These are phyloP conservation scores for Clarireedia homoeocarpa DNA, from an alignment of 2,329 filamentous ascomycete species.

Conservation along the genomic window DNA sequence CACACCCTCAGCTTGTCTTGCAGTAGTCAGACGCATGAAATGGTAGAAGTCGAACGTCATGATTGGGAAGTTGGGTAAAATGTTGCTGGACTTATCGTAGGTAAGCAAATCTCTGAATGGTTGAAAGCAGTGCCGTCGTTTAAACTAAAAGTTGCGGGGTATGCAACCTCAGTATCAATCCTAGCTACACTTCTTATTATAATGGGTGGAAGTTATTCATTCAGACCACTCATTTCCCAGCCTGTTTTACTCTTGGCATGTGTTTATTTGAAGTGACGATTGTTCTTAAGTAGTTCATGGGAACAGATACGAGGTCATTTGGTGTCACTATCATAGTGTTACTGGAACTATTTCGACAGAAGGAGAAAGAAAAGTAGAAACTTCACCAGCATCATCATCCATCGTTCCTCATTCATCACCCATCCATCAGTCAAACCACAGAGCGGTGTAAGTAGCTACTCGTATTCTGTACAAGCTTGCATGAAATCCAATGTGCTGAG, in stretches of 20 bases:
- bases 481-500: background rate
- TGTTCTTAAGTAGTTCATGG: background rate
- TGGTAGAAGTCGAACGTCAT: conserved; percentile 5
- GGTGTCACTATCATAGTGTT: too few species aligned
- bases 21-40: conserved; percentile 9
- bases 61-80: background rate
- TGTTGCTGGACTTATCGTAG: background rate
- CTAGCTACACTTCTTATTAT: background rate
- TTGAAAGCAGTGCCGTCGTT: conserved; percentile 6
- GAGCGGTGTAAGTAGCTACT: background rate
- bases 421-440: background rate
- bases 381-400: too few species aligned
- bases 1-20: background rate
- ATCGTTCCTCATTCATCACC: too few species aligned
- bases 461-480: background rate
- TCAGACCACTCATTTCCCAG: background rate
- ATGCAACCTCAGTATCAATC: conserved; percentile 4
- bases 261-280: background rate
- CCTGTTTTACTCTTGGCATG: background rate
- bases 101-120: conserved; percentile 1
- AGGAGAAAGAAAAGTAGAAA: too few species aligned
- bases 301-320: too few species aligned
- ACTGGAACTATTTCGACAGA: too few species aligned
- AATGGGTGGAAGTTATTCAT: background rate
- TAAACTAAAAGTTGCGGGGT: conserved; percentile 9